Conservation (phyloP, 495 filamentous ascomycete genomes). For the Talaromyces proteolyticus region DNA sequence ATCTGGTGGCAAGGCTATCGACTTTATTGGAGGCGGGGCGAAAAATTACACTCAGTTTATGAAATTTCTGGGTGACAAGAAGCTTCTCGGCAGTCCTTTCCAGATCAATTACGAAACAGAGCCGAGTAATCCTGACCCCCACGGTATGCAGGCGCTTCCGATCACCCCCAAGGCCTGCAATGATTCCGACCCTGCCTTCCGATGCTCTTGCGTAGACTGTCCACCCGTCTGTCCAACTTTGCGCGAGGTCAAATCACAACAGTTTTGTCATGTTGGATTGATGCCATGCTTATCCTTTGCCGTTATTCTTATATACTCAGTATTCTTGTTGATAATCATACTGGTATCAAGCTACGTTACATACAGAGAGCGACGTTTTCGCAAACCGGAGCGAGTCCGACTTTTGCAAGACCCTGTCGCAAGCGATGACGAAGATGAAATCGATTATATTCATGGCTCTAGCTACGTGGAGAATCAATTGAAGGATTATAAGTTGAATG, state of each 20-base stretch:
- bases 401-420: conserved; percentile 78
- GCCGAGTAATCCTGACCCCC: conserved; percentile 43
- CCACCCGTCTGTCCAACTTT: conserved; percentile 76
- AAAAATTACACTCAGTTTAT: conserved; percentile 82
- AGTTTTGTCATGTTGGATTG: conserved; percentile 75
- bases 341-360: conserved; percentile 67
- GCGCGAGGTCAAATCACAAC: conserved; percentile 58
- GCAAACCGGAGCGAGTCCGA: conserved; percentile 71
- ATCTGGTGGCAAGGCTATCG: conserved; percentile 86
- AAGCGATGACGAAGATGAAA: conserved; percentile 86
- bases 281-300: conserved; percentile 89
- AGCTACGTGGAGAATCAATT: conserved; percentile 63
- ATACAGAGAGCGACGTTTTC: conserved; percentile 63
- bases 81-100: conserved; percentile 84
- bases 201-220: conserved; percentile 93
- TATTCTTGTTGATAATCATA: conserved; percentile 62
- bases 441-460: conserved; percentile 65
- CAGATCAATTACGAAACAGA: conserved; percentile 85
- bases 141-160: conserved; percentile 57
- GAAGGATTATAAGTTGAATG: conserved; percentile 73
- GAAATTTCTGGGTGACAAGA: conserved; percentile 89
- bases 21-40: conserved; percentile 90
- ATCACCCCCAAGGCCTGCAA: conserved; percentile 79
- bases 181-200: conserved; percentile 73
- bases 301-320: conserved; percentile 78